Evolutionary conservation across 1,139 yeast genomes (phyloP), one percentile per base, ranked within the genome.

Genomic region (Yamadazyma trypodendri): DNA sequence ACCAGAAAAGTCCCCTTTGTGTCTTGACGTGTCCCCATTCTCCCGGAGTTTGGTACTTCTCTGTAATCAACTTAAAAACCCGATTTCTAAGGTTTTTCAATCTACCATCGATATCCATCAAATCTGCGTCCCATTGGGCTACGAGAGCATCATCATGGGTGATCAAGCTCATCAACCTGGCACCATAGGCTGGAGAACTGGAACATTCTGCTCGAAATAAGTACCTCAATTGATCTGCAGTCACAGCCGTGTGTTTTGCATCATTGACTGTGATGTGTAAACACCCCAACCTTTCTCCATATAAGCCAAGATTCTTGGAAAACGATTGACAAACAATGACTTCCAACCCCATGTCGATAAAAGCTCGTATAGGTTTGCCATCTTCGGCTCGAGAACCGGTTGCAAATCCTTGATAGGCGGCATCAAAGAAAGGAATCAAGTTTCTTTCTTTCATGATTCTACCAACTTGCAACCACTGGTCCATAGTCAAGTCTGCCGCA

Each of bases 401-500:
- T 37, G 92, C 84, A 57, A 89, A 84, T 9, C 96, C 96, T 49
- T 68, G 75, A 57, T 68, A 68, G 6, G 75, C 75, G 16, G 71
- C 62, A 51, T 68, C 75, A 43, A 67, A 67, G 31, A 68, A 53
- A 2, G 61, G 61, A 44, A 68, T 52, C 49, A 68, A 72, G 40
- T 63, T 50, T 33, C 58, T 57, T 34, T 45, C 41, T 36, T 61
- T 55, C 39, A 62, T 50, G 18, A 79, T 81, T 24, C 45, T 42
- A 44, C 67, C 55, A 27, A 68, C 58, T 38, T 47, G 41, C 32
- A 52, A 43, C 75, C 75, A 89, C 58, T 89, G 90, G 36, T 79
- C 84, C 31, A 61, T 61, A 6, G 85, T 75, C 42, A 94, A 92
- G 58, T 89, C 97, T 46, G 88, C 78, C 28, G 96, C 97, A 12